phyloP scores from a whole-genome alignment of 306 rosid species.

The Canavalia ensiformis region DNA sequence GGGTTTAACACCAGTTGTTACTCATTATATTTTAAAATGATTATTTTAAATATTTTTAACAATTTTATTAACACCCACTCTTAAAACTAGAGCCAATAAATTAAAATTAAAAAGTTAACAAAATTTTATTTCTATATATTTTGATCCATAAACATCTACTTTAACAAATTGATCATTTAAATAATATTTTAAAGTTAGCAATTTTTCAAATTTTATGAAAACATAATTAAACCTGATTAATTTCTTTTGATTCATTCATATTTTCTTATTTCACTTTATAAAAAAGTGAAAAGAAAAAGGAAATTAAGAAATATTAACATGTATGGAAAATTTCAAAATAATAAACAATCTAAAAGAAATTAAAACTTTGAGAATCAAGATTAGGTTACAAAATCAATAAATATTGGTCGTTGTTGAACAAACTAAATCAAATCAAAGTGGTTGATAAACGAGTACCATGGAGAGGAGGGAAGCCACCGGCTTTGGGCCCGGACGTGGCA shows the following conservation, averaged over 20 bases:
- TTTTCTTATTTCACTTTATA: background rate
- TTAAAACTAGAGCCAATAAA: background rate
- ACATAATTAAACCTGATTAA: background rate
- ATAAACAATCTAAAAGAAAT: background rate
- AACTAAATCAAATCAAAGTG: background rate
- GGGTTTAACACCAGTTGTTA: background rate
- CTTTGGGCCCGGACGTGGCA: conserved; percentile 57
- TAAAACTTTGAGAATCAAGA: background rate
- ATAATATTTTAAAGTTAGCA: no score
- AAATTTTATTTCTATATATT: background rate
- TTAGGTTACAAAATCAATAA: background rate
- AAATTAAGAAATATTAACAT: background rate
- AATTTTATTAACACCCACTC: background rate
- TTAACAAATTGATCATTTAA: no score
- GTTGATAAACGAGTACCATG: conserved; percentile 56
- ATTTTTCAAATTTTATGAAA: background rate
- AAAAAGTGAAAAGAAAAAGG: background rate
- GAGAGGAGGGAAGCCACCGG: conserved; percentile 52
- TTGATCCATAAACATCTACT: no score
- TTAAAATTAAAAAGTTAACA: background rate
- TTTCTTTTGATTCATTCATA: background rate
- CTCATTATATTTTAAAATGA: background rate
- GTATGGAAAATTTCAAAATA: background rate
- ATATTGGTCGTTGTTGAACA: background rate
- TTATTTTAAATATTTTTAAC: background rate